Conservation (phyloP, 1,284 basidiomycete species). For the Heterobasidion parviporum region DNA sequence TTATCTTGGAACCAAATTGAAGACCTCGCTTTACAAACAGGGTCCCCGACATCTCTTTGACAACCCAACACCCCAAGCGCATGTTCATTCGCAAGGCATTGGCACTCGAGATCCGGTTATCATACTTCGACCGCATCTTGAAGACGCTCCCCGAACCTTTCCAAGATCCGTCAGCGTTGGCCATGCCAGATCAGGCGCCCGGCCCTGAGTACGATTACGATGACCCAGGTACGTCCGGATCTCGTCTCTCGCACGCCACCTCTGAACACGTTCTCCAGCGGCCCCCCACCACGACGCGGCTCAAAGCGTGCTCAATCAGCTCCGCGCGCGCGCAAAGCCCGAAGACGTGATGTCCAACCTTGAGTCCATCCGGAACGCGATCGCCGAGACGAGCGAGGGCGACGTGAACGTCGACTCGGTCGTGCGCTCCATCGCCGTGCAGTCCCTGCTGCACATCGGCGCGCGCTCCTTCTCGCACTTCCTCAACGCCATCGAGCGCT, state of each 20-base stretch:
- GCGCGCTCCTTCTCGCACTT: conserved; percentile 96
- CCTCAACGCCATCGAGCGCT: conserved; percentile 95
- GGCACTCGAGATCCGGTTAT: conserved; percentile 86
- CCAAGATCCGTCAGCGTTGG: conserved; percentile 54
- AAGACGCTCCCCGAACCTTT: conserved; percentile 84
- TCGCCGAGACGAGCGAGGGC: conserved; percentile 49
- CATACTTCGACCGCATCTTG: conserved; percentile 90
- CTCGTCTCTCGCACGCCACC: background rate
- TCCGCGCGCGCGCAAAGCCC: conserved; percentile 70
- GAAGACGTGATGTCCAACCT: conserved; percentile 78
- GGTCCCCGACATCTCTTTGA: conserved; percentile 77
- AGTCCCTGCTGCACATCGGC: conserved; percentile 87
- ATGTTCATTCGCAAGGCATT: conserved; percentile 84
- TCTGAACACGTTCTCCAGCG: conserved; percentile 28
- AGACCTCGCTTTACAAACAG: conserved; percentile 29
- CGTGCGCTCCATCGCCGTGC: conserved; percentile 77
- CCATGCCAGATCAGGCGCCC: conserved; percentile 71
- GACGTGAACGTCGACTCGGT: conserved; percentile 55
- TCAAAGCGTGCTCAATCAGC: conserved; percentile 70
- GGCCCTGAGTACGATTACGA: conserved; percentile 84
- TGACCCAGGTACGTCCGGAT: conserved; percentile 31
- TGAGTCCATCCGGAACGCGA: conserved; percentile 55
- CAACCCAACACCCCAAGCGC: conserved; percentile 75
- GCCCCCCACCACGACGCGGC: conserved; percentile 78
- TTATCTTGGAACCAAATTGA: background rate